Base-by-base conservation (phyloP, 306 rosid genomes). In the Lupinus albus region DNA sequence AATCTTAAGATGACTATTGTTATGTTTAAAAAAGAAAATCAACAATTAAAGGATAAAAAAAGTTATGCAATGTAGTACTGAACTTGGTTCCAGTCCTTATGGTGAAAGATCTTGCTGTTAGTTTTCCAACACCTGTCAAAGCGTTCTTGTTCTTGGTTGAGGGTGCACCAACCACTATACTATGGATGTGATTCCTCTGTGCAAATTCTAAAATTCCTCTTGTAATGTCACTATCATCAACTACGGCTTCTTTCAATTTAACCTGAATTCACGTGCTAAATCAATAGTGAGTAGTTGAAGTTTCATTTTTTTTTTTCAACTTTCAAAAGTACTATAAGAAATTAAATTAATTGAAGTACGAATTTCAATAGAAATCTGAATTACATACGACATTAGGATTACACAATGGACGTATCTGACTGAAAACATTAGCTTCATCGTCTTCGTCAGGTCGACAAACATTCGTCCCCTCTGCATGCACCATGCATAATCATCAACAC, bases 161-260 rank as follows among this genome's bases (percentile, higher is more conserved):
- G 45, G 64, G 51, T 67, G 94, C 91, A 45, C 99, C 97, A 21
- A 85, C 63, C 6, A 86, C 86, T 47, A 93, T 68, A 38, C 60
- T 90, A 45, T 63, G 60, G 45, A 93, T 69, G 70, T 60, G 71
- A 76, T 85, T 73, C 79, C 68, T 76, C 32, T 53, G 63, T 69
- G 84, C 72, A 50, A 80, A 88, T 2, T 82, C 92, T 71, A 80
- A 56, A 45, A 90, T 71, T 68, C 90, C 95, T 81, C 51, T 90
- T 4, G 80, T 55, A 67, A 76, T 57, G 46, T 93, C 96, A 42
- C 5, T 28, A 1, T 88, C 87, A 49, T 85, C 82, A 12, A 90
- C 30, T 48, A 90, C 66, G 0, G 88, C 87, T 80, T 90, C 99
- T 78, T 76, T 86, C 83, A 88, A 30, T 62, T 74, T 85, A 38